Conservation (phyloP, 1,284 basidiomycete species). For the Boletus smithii region DNA sequence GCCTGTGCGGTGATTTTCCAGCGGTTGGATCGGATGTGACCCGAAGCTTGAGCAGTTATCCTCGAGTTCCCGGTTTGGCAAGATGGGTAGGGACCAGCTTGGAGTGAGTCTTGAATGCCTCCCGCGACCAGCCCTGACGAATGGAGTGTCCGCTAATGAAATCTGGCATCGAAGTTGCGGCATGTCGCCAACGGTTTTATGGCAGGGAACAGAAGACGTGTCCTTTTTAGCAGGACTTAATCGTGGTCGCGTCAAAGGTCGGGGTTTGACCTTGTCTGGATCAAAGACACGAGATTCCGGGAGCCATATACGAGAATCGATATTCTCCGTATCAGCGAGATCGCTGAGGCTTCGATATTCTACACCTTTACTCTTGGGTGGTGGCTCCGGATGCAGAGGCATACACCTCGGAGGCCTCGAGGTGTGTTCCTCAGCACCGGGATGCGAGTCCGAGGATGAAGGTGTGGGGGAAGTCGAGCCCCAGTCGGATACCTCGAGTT, state of each 20-base stretch:
- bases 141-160: conserved; percentile 9
- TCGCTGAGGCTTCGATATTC: conserved; percentile 24
- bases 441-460: conserved; percentile 3
- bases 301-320: conserved; percentile 32
- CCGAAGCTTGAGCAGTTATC: not conserved
- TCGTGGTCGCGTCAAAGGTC: conserved; percentile 20
- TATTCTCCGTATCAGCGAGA: conserved; percentile 7
- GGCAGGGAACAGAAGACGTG: not conserved
- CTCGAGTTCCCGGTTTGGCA: conserved; percentile 11
- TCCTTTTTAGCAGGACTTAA: conserved; percentile 21
- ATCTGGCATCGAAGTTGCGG: not conserved
- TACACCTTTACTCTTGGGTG: conserved; percentile 17
- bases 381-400: conserved; percentile 10
- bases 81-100: conserved; percentile 23
- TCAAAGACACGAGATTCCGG: conserved; percentile 28
- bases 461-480: not conserved
- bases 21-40: not conserved
- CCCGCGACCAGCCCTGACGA: conserved; percentile 25
- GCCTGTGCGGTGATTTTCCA: not conserved
- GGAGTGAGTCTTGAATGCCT: conserved; percentile 19
- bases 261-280: conserved; percentile 26
- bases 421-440: conserved; percentile 12
- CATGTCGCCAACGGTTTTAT: not conserved
- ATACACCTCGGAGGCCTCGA: conserved; percentile 5
- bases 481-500: conserved; percentile 10